Evolutionary conservation across 1,284 basidiomycete species (phyloP).

Genomic region (Coniferiporia weirii): DNA sequence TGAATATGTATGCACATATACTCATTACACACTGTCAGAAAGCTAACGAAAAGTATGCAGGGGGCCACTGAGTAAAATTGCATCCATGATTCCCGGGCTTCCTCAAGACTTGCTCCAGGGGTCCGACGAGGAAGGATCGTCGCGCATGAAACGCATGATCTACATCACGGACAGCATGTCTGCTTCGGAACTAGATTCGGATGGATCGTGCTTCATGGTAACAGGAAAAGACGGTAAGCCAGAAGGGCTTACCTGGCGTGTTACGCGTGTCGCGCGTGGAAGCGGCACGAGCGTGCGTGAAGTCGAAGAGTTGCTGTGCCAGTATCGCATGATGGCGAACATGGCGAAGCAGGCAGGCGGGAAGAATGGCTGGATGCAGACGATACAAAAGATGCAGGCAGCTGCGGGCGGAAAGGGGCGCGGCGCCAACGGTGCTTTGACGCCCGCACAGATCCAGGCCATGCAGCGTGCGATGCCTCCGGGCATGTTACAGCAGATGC

Average conservation of each 20-base stretch:
- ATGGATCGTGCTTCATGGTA: slow-evolving; percentile 85
- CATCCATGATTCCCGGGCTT: slow-evolving; percentile 97
- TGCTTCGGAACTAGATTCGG: slow-evolving; percentile 89
- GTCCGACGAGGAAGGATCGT: slow-evolving; percentile 86
- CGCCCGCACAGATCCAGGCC: slow-evolving; percentile 86
- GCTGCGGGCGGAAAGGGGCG: slow-evolving; percentile 81
- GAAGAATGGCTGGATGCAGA: slow-evolving; percentile 88
- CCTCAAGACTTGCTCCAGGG: slow-evolving; percentile 87
- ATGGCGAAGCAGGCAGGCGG: slow-evolving; percentile 98
- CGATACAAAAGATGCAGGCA: slow-evolving; percentile 87
- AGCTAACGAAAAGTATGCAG: slow-evolving; percentile 35
- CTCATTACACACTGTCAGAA: background rate
- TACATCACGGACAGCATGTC: slow-evolving; percentile 99
- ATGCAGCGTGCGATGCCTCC: slow-evolving; percentile 91
- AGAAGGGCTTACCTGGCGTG: slow-evolving; percentile 77
- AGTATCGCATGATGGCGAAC: slow-evolving; percentile 95
- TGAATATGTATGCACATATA: slow-evolving; percentile 79
- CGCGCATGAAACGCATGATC: slow-evolving; percentile 96
- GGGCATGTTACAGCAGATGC: slow-evolving; percentile 83
- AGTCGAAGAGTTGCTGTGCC: slow-evolving; percentile 93
- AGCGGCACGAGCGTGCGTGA: slow-evolving; percentile 96
- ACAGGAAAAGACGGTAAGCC: slow-evolving; percentile 81
- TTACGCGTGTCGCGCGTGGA: slow-evolving; percentile 85
- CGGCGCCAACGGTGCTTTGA: slow-evolving; percentile 82
- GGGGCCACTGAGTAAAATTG: slow-evolving; percentile 97